These are phyloP conservation scores for Phalaenopsis equestris DNA, from an alignment of 106 monocot genomes.

Conservation along the genomic window DNA sequence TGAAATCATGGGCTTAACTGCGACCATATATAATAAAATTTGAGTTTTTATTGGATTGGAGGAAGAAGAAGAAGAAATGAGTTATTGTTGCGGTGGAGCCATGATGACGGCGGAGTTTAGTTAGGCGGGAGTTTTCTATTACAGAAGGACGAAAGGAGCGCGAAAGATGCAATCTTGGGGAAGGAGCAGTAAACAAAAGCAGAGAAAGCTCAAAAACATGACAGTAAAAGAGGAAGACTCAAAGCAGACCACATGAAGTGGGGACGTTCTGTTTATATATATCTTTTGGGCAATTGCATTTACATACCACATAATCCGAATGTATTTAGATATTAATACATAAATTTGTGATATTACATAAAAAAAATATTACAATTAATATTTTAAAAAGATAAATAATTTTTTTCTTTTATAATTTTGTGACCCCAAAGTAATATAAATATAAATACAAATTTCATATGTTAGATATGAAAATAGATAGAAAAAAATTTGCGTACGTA, in stretches of 20 bases:
- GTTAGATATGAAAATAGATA: no score
- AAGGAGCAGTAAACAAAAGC: not conserved
- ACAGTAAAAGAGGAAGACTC: not conserved
- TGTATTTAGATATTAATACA: no score
- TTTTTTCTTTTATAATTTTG: no score
- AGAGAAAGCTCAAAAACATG: not conserved
- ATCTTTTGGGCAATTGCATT: no score
- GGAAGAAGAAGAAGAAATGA: constrained; percentile 1
- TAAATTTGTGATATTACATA: no score
- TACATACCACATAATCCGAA: no score
- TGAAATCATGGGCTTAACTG: constrained; percentile 19
- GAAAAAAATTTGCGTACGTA: no score
- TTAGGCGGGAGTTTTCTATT: constrained; percentile 3
- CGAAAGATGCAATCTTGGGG: not conserved
- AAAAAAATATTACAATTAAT: no score
- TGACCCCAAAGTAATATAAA: no score
- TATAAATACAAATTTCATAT: no score
- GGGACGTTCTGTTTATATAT: no score
- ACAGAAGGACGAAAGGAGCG: not conserved
- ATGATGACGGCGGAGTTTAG: constrained; percentile 3
- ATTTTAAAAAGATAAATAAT: no score
- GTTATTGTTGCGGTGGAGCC: not conserved
- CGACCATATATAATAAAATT: constrained; percentile 17
- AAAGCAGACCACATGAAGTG: not conserved
- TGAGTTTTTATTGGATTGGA: not conserved